Evolutionary conservation across 805 yeast species (phyloP).

Genomic region (Metschnikowia cerradonensis): DNA sequence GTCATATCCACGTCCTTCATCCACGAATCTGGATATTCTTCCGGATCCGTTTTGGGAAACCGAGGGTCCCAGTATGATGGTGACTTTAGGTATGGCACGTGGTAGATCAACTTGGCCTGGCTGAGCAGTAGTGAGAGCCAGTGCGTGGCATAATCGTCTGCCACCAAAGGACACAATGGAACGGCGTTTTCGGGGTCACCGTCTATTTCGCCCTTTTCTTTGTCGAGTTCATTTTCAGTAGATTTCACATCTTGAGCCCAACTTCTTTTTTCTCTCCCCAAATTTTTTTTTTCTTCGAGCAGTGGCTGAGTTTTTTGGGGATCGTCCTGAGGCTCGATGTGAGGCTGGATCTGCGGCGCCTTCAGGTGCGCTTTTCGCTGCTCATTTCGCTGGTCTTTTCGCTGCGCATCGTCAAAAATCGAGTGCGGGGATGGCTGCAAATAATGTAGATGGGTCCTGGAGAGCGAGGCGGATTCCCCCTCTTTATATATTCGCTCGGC

Average conservation of each 20-base stretch:
- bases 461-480: background rate
- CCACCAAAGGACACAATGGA: constrained; percentile 56
- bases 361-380: background rate
- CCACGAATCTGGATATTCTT: constrained; percentile 40
- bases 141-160: constrained; percentile 48
- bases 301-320: background rate
- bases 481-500: background rate
- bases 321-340: background rate
- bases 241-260: background rate
- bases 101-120: constrained; percentile 31
- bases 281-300: background rate
- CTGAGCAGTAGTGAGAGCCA: constrained; percentile 36
- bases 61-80: constrained; percentile 39
- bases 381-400: background rate
- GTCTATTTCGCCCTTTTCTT: too few relatives aligned
- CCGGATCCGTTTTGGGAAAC: constrained; percentile 28
- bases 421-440: constrained; percentile 3
- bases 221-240: background rate
- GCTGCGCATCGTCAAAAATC: background rate
- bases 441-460: background rate
- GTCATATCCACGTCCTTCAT: constrained; percentile 42
- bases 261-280: background rate
- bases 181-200: background rate
- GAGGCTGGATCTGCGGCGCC: background rate
- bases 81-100: constrained; percentile 57